Percentiles rank a stretch among this genome's conserved stretches.
These are phyloP conservation scores for Globisporangium spiculum DNA, from an alignment of 352 stramenopile genomes.

Conservation along the genomic window DNA sequence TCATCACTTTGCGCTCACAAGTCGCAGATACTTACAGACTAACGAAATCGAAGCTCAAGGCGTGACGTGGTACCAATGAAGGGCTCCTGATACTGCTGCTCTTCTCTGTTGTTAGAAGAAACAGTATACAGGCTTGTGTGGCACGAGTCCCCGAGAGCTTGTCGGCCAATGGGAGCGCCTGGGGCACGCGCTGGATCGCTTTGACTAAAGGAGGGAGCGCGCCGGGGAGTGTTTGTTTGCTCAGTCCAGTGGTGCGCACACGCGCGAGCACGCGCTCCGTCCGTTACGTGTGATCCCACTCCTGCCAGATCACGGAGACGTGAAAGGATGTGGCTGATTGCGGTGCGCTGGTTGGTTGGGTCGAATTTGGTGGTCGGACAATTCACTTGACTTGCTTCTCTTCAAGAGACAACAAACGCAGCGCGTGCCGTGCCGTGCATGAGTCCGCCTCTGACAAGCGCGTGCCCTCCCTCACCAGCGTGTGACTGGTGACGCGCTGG, in stretches of 20 bases:
- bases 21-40: background rate
- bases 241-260: slow-evolving; percentile 5
- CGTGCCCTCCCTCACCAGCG: background rate
- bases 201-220: background rate
- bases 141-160: background rate
- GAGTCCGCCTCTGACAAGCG: background rate
- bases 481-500: background rate
- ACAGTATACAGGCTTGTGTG: background rate
- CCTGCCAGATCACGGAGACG: background rate
- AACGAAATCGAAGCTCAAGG: background rate
- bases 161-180: background rate
- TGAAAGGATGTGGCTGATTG: background rate
- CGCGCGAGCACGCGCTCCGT: background rate
- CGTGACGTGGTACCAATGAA: background rate
- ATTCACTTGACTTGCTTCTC: background rate
- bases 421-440: background rate
- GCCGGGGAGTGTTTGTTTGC: background rate
- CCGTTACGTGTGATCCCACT: background rate
- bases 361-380: background rate
- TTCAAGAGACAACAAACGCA: background rate
- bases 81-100: background rate
- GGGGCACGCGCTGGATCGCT: background rate
- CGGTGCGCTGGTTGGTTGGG: background rate
- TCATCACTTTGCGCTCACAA: background rate
- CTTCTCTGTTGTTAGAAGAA: background rate